These are phyloP conservation scores for Arthrobotrys conoides DNA, from an alignment of 2,329 filamentous ascomycete species.

Conservation along the genomic window DNA sequence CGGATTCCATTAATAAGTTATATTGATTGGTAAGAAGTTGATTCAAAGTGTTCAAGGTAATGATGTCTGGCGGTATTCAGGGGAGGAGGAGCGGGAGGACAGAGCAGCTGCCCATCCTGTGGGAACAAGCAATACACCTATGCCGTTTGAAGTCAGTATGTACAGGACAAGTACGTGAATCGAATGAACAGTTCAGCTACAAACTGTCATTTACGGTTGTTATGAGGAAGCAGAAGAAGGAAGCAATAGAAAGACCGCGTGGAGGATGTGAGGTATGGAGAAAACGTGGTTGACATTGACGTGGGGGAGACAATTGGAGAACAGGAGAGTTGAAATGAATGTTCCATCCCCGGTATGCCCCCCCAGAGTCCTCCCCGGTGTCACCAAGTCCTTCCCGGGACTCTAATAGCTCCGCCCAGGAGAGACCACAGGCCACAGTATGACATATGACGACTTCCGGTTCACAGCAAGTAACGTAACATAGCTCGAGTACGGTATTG, in stretches of 20 bases:
- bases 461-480: not conserved
- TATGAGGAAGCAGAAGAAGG: not conserved
- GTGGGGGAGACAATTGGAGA: not conserved
- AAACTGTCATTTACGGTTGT: not conserved
- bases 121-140: not conserved
- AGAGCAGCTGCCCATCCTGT: slow-evolving; percentile 4
- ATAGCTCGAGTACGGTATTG: too few relatives aligned
- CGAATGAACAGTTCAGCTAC: not conserved
- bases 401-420: not conserved
- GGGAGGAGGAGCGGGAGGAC: slow-evolving; percentile 1
- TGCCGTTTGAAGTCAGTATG: not conserved
- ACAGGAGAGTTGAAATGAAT: too few relatives aligned
- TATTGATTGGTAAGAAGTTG: not conserved
- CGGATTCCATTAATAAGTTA: slow-evolving; percentile 18
- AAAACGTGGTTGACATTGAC: not conserved
- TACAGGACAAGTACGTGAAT: slow-evolving; percentile 3
- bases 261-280: not conserved
- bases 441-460: slow-evolving; percentile 2
- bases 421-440: slow-evolving; percentile 2
- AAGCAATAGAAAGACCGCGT: not conserved
- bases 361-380: not conserved
- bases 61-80: not conserved
- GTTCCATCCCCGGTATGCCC: not conserved
- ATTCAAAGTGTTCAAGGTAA: not conserved
- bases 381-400: not conserved